phyloP scores from a whole-genome alignment of 2,329 filamentous ascomycete species.

The Pestalotiopsis sp. region DNA sequence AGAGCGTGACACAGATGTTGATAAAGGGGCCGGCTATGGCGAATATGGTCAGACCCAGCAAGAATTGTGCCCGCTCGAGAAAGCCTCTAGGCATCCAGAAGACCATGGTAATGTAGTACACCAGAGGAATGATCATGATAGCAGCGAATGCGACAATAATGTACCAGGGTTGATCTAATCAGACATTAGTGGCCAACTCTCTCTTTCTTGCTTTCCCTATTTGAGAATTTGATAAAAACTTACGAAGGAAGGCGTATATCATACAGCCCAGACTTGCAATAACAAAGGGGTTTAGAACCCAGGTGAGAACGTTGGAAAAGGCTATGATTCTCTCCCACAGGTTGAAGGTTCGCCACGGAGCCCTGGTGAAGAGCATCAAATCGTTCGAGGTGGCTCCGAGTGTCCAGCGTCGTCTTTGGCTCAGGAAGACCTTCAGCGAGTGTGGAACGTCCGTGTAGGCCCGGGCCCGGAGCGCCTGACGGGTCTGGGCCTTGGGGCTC shows the following conservation, averaged over 20 bases:
- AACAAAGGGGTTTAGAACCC: conserved; percentile 48
- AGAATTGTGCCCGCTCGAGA: conserved; percentile 28
- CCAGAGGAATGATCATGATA: conserved; percentile 31
- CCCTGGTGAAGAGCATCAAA: conserved; percentile 49
- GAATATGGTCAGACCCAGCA: conserved; percentile 30
- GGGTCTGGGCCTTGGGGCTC: conserved; percentile 45
- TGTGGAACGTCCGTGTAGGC: conserved; percentile 51
- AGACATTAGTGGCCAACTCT: background rate
- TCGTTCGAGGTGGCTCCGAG: conserved; percentile 52
- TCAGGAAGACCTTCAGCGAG: conserved; percentile 48
- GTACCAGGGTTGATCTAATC: conserved; percentile 21
- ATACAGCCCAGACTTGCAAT: conserved; percentile 31
- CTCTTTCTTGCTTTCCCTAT: background rate
- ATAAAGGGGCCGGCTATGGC: conserved; percentile 31
- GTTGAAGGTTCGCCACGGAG: conserved; percentile 45
- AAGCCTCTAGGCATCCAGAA: conserved; percentile 29
- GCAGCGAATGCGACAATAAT: conserved; percentile 29
- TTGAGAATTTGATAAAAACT: background rate
- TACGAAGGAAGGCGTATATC: conserved; percentile 23
- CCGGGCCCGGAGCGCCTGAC: conserved; percentile 48
- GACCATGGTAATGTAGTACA: conserved; percentile 29
- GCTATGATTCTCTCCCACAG: conserved; percentile 47
- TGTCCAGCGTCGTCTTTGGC: conserved; percentile 52
- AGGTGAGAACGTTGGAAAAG: conserved; percentile 48
- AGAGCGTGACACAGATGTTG: conserved; percentile 33